phyloP scores from a whole-genome alignment of 1,284 basidiomycete genomes.

The Omphalotus olearius region DNA sequence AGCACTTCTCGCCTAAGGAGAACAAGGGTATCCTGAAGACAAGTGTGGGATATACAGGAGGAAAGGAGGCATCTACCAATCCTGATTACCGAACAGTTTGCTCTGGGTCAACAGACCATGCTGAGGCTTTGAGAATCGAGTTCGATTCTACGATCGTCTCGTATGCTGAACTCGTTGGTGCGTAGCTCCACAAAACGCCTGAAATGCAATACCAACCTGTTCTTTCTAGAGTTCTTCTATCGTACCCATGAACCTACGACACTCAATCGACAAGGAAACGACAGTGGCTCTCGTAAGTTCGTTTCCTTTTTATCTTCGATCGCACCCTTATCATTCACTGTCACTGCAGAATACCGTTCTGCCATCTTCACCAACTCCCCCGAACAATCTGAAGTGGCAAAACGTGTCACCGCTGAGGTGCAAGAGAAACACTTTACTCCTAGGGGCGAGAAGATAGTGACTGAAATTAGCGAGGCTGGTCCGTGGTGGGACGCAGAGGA shows the following conservation, averaged over 20 bases:
- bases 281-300: slow-evolving; percentile 72
- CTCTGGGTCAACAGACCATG: slow-evolving; percentile 80
- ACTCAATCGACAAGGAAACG: slow-evolving; percentile 72
- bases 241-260: slow-evolving; percentile 95
- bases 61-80: slow-evolving; percentile 47
- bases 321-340: neutral
- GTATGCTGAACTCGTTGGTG: slow-evolving; percentile 82
- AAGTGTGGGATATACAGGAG: slow-evolving; percentile 81
- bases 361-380: slow-evolving; percentile 83
- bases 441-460: slow-evolving; percentile 74
- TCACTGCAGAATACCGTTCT: slow-evolving; percentile 80
- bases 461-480: slow-evolving; percentile 62
- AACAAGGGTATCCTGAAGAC: slow-evolving; percentile 70
- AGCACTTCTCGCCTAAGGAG: slow-evolving; percentile 67
- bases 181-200: slow-evolving; percentile 19
- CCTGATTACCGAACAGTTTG: slow-evolving; percentile 80
- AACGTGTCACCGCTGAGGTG: slow-evolving; percentile 80
- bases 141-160: slow-evolving; percentile 79
- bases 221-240: slow-evolving; percentile 79
- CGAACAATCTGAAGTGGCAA: slow-evolving; percentile 75
- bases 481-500: slow-evolving; percentile 83
- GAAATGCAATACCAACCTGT: neutral
- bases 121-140: slow-evolving; percentile 84
- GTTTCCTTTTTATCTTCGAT: neutral
- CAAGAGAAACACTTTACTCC: slow-evolving; percentile 82